Base-by-base conservation (phyloP, 371 early-diverging fungal species). In the Actinomortierella wolfii region DNA sequence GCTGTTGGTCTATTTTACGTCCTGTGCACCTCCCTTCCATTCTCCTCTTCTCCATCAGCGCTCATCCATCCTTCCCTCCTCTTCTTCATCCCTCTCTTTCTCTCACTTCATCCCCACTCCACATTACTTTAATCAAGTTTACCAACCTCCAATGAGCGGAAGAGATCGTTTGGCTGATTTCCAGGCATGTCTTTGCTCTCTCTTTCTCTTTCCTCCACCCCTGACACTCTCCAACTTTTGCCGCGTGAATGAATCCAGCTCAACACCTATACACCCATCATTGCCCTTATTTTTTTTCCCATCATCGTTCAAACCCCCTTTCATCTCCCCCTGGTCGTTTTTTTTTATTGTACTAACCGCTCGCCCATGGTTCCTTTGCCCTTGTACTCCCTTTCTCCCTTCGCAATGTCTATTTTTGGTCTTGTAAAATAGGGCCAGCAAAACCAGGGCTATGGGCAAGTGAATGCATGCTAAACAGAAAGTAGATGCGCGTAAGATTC, bases 401-500 rank as follows among this genome's bases (percentile, higher is more conserved):
- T 54, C 43, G 17, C 17, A 42, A 21, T 42, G 34, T 29, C 23
- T n/a, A n/a, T n/a, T n/a, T 21, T 40, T 20, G 21, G 34, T 34
- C 34, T 34, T 17, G 7, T 6, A 6, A 6, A 34, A 6, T 34
- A 34, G 34, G 49, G 43, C 50, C 61, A 52, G 45, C 61, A 59
- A 51, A 68, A 64, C 51, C 61, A 63, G 51, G 62, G 68, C 50
- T 69, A 69, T 28, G 64, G 64, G 69, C 64, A 64, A 52, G 63
- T 34, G 34, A 34, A 34, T 34, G 34, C 34, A 34, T 34, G 34
- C 7, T 4, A 11, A 34, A 34, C 4, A 34, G 11, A 34, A 34
- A 11, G 34, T 6, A 11, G 34, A 11, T 6, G 34, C 7, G 11
- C 11, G 34, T 4, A 34, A 6, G 34, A 34, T n/a, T n/a, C n/a